Evolutionary conservation across 2,329 filamentous ascomycete genomes (phyloP).

Genomic region (Colletotrichum lini): DNA sequence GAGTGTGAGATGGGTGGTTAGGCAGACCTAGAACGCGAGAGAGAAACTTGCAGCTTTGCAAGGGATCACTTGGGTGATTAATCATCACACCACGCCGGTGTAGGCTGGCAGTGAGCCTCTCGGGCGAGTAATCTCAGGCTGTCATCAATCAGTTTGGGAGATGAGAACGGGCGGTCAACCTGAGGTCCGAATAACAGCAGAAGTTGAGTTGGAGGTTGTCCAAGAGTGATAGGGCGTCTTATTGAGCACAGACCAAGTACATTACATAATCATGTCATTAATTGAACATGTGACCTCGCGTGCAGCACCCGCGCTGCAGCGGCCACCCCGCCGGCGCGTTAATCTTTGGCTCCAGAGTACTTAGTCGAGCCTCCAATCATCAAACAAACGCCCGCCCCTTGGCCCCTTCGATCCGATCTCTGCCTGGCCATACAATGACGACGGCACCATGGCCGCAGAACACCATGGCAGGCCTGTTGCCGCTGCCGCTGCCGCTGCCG

Average conservation of each 20-base stretch:
- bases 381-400: neutral
- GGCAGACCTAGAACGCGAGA: neutral
- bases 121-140: neutral
- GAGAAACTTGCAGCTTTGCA: neutral
- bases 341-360: slow-evolving; percentile 9
- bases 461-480: slow-evolving; percentile 36
- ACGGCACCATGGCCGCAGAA: slow-evolving; percentile 37
- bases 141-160: slow-evolving; percentile 10
- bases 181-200: slow-evolving; percentile 3
- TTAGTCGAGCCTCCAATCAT: slow-evolving; percentile 4
- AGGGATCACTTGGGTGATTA: neutral
- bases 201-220: slow-evolving; percentile 4
- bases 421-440: slow-evolving; percentile 17
- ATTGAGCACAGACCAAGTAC: neutral
- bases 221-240: neutral
- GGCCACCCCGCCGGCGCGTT: slow-evolving; percentile 22
- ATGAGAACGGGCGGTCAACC: slow-evolving; percentile 8
- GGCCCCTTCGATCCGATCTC: neutral
- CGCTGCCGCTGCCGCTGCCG: slow-evolving; percentile 40
- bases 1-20: neutral
- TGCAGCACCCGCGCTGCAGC: slow-evolving; percentile 16
- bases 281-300: slow-evolving; percentile 37
- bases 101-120: neutral
- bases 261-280: neutral
- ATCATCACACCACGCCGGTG: neutral